Evolutionary conservation across 2,329 filamentous ascomycete species (phyloP).

Genomic region (Chaetomium sp.): DNA sequence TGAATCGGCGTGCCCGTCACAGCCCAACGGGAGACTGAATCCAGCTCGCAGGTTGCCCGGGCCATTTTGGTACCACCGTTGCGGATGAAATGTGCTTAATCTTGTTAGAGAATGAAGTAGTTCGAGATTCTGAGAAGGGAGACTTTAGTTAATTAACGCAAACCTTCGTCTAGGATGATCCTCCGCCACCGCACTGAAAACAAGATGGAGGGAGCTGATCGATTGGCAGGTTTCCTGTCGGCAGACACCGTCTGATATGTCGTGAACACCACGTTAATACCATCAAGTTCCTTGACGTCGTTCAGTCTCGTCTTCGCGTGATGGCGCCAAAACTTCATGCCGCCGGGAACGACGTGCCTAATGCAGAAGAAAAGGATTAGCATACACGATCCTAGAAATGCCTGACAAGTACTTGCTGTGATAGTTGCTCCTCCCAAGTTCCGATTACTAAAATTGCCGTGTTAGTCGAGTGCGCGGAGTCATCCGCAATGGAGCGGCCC

Average conservation of each 20-base stretch:
- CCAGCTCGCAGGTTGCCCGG: slow-evolving; percentile 33
- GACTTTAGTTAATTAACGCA: background rate
- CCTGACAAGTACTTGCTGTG: slow-evolving; percentile 1
- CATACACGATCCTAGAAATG: background rate
- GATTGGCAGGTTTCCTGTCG: slow-evolving; percentile 27
- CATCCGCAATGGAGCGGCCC: background rate
- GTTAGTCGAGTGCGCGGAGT: background rate
- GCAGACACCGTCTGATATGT: slow-evolving; percentile 36
- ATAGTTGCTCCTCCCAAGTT: slow-evolving; percentile 34
- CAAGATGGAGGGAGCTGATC: slow-evolving; percentile 16
- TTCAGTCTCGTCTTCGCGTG: slow-evolving; percentile 26
- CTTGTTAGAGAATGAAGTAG: background rate
- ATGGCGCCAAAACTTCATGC: slow-evolving; percentile 26
- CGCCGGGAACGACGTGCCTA: slow-evolving; percentile 25
- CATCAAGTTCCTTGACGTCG: slow-evolving; percentile 12
- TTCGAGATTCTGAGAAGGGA: background rate
- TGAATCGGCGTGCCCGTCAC: slow-evolving; percentile 46
- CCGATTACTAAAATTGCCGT: slow-evolving; percentile 28
- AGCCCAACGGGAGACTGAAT: slow-evolving; percentile 36
- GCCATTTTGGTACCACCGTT: slow-evolving; percentile 31
- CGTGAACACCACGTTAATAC: slow-evolving; percentile 30
- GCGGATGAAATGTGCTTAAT: slow-evolving; percentile 26
- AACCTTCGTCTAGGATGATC: slow-evolving; percentile 35
- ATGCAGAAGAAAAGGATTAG: background rate
- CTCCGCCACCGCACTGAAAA: slow-evolving; percentile 34